Evolutionary conservation across 768 basidiomycete species (phyloP), one percentile per base, ranked within the genome.

Genomic region (Tricholoma saponaceum): DNA sequence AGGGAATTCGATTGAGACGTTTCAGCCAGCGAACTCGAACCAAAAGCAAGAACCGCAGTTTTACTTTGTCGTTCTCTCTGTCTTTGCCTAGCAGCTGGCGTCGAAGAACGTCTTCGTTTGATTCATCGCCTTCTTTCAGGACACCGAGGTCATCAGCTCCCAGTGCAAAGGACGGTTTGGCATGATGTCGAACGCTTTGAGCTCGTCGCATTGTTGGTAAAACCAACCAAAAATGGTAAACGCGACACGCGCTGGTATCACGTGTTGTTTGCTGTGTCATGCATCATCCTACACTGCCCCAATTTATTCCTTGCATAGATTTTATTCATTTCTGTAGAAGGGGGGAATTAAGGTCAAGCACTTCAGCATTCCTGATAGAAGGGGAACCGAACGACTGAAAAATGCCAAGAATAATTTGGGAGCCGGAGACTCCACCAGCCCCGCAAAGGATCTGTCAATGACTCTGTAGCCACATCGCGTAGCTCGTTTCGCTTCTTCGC

Each of bases 41-140:
- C 9, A 5, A 35, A 32, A 30, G n/a, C 26, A 20, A n/a, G 33
- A n/a, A 28, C 13, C 14, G 13, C 28, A 2, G 22, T 49, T 43
- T 50, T 39, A 87, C 87, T 73, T 79, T 86, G 70, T 90, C 88
- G 59, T 83, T 84, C 67, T 90, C 87, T 52, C 86, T 74, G 47
- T 87, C 84, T 60, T 83, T 85, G 47, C 87, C 87, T 25, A 86
- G 68, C 44, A 90, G 72, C 46, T 89, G 84, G 50, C 78, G 76
- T 25, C 87, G 78, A 30, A 90, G 74, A 7, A 76, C 69, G 55
- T 88, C 87, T 66, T 90, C 85, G 39, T 74, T 70, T 9, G 80
- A 72, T 57, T 88, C 86, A 32, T 82, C 79, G 23, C 73, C 71
- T 67, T 90, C 89, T 49, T 77, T 76, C 28, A 90, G 72, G 20